Conservation (phyloP, 2,329 filamentous ascomycete species). For the Diaporthe sp. region DNA sequence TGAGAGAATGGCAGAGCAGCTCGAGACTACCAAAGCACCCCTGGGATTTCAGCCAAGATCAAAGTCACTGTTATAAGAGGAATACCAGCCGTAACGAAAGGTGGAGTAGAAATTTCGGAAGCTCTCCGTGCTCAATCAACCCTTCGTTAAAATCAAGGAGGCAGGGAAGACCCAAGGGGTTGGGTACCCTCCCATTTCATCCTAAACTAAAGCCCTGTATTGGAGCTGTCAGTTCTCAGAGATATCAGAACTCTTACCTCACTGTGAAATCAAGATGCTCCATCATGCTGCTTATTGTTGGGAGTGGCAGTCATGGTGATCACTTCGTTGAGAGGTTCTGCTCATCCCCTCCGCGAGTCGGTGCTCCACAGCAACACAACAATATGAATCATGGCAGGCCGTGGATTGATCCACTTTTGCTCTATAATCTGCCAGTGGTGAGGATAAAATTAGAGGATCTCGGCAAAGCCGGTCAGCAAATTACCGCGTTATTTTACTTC, state of each 20-base stretch:
- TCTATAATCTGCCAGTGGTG: background rate
- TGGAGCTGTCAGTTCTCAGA: background rate
- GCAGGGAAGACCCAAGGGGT: background rate
- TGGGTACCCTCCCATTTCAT: background rate
- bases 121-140: background rate
- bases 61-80: background rate
- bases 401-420: background rate
- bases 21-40: background rate
- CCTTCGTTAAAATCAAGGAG: background rate
- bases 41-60: background rate
- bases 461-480: background rate
- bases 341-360: background rate
- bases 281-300: background rate
- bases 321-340: background rate
- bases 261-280: background rate
- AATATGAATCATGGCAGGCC: background rate
- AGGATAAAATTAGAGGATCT: background rate
- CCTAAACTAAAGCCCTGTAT: background rate
- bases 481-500: background rate
- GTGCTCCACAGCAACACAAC: background rate
- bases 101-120: slow-evolving; percentile 9
- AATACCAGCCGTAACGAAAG: background rate
- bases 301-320: background rate
- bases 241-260: background rate
- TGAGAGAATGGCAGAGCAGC: background rate